Evolutionary conservation across 306 rosid species (phyloP).

Genomic region (Inga laurina): DNA sequence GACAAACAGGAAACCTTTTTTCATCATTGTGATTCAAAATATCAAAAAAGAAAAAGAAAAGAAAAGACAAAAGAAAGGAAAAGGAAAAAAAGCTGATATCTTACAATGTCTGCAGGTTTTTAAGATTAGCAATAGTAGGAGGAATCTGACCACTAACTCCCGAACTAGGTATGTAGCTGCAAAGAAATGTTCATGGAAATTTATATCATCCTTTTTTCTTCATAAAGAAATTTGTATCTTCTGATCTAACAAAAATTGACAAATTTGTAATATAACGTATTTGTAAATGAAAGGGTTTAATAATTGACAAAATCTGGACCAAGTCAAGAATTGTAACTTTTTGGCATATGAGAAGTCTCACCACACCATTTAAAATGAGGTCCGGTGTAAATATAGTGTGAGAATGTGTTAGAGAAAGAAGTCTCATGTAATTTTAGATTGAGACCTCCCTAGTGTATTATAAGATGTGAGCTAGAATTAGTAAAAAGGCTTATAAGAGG

Average conservation of each 20-base stretch:
- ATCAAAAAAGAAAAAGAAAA: neutral
- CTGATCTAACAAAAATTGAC: neutral
- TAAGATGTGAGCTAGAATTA: no score
- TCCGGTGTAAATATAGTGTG: no score
- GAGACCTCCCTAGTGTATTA: no score
- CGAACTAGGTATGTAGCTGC: constrained; percentile 67
- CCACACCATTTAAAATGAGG: neutral
- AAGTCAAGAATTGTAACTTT: neutral
- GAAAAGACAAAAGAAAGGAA: neutral
- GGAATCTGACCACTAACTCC: constrained; percentile 84
- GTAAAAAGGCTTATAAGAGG: no score
- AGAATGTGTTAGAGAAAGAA: no score
- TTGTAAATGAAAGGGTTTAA: neutral
- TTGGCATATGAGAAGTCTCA: neutral
- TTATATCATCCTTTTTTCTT: neutral
- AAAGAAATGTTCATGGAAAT: constrained; percentile 32
- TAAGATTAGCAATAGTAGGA: constrained; percentile 60
- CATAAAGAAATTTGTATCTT: neutral
- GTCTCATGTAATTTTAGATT: no score
- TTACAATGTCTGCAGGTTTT: constrained; percentile 56
- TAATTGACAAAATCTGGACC: neutral
- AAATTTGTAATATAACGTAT: neutral
- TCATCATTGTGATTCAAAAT: no score
- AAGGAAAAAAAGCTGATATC: constrained; percentile 17
- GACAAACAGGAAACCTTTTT: constrained; percentile 16